Evolutionary conservation across 805 yeast genomes (phyloP), one percentile per base, ranked within the genome.

Genomic region (Starmerella lactis-condensi): DNA sequence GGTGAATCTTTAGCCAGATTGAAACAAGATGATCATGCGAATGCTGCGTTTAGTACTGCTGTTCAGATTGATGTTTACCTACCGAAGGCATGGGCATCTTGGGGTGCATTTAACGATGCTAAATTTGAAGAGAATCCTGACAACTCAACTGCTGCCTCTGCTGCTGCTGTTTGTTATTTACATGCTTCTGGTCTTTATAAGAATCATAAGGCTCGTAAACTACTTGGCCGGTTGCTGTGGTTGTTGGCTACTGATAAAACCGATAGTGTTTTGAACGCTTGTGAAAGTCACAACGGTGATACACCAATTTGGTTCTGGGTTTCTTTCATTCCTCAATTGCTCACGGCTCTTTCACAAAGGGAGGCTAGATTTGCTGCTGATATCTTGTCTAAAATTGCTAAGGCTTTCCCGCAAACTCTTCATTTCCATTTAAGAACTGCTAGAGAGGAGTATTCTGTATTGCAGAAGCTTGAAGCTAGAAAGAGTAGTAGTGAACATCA

Each of bases 241-340:
- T 64, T 89, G 38, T 72, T 89, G 33, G 74, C 93, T 38, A 61
- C 85, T 54, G 96, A 89, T 53, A 94, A 89, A 51, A 61, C 75
- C 1, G 92, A 91, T 1, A 67, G 82, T 0, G 61, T 89, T 28
- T 69, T 91, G 0, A 72, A 72, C 38, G 93, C 95, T 0, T 85
- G 85, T 53, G 93, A 82, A 34, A 72, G 76, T 30, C 89, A 79
- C 52, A 69, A 83, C 39, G 95, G 96, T 14, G 99, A 91, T 41
- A 81, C 81, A 25, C 98, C 99, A 4, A 93, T 85, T 2, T 89
- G 99, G 99, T 85, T 85, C 53, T 89, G 96, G 96, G 81, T 89
- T 27, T 81, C 96, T 0, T 89, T 76, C 47, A 82, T 89, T 42
- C 98, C 98, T 2, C 98, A 91, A 54, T 61, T 89, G 37, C 60